Evolutionary conservation across 345 rosid genomes (phyloP).

Genomic region (Raphanus raphanistrum): DNA sequence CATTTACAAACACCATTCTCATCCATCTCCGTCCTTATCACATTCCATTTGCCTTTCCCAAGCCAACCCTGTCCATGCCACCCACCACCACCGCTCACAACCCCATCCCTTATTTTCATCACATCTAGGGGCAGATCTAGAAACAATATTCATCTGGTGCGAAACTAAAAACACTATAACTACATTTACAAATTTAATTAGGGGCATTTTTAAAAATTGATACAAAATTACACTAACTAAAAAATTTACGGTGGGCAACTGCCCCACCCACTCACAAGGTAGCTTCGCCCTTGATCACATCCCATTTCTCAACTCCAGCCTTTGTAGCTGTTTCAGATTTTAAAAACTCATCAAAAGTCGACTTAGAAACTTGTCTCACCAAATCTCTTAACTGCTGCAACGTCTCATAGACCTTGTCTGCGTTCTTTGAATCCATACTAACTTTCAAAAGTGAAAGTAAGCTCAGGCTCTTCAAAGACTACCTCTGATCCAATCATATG

Average conservation of each 20-base stretch:
- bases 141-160: no score
- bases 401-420: constrained; percentile 69
- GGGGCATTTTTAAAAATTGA: no score
- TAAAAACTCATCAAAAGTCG: constrained; percentile 66
- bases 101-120: constrained; percentile 53
- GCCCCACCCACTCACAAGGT: no score
- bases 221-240: no score
- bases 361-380: constrained; percentile 65
- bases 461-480: constrained; percentile 77
- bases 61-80: constrained; percentile 99
- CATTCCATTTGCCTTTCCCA: constrained; percentile 76
- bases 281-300: constrained; percentile 11
- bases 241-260: no score
- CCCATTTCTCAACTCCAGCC: constrained; percentile 62
- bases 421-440: constrained; percentile 51
- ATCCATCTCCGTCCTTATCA: constrained; percentile 66
- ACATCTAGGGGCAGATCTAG: no score
- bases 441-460: constrained; percentile 74
- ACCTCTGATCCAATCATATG: constrained; percentile 84
- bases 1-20: constrained; percentile 64
- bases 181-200: no score
- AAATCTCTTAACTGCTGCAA: constrained; percentile 71
- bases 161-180: no score
- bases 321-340: constrained; percentile 56
- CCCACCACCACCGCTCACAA: constrained; percentile 86